Conservation (phyloP, 306 rosid species). For the Dalbergia oliveri region DNA sequence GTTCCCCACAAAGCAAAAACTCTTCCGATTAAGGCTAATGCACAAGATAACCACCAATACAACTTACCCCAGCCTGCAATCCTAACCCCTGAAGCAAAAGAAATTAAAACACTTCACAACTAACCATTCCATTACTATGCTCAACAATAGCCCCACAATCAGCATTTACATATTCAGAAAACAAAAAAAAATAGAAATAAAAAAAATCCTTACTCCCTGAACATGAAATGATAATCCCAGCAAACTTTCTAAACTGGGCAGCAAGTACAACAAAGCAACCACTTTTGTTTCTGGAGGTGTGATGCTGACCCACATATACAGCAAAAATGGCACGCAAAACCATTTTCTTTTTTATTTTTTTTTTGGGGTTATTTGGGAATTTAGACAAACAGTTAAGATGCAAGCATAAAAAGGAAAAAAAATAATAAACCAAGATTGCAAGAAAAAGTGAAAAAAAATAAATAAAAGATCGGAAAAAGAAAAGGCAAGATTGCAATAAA, state of each 20-base stretch:
- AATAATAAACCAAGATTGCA: background rate
- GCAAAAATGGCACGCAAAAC: background rate
- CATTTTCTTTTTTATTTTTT: background rate
- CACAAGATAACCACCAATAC: slow-evolving; percentile 37
- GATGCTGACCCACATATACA: background rate
- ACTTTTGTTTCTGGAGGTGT: background rate
- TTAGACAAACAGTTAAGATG: slow-evolving; percentile 46
- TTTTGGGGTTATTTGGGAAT: background rate
- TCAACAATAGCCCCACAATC: slow-evolving; percentile 6
- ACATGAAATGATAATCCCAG: background rate
- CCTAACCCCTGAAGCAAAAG: slow-evolving; percentile 26
- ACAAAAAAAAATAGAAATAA: background rate
- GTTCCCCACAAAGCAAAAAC: slow-evolving; percentile 22
- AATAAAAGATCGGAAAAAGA: background rate
- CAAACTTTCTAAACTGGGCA: slow-evolving; percentile 6
- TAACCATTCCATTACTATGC: background rate
- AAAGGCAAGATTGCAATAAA: background rate
- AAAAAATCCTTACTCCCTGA: background rate
- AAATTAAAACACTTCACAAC: slow-evolving; percentile 7
- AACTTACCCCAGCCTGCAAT: background rate
- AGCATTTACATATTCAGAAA: background rate
- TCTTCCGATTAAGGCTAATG: slow-evolving; percentile 5
- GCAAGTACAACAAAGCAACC: slow-evolving; percentile 21
- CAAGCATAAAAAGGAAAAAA: slow-evolving; percentile 2
- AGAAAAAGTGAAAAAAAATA: slow-evolving; percentile 5